Percentiles rank a stretch among this genome's conserved stretches.
These are phyloP conservation scores for Cucurbitaria berberidis DNA, from an alignment of 2,329 filamentous ascomycete genomes.

Conservation along the genomic window DNA sequence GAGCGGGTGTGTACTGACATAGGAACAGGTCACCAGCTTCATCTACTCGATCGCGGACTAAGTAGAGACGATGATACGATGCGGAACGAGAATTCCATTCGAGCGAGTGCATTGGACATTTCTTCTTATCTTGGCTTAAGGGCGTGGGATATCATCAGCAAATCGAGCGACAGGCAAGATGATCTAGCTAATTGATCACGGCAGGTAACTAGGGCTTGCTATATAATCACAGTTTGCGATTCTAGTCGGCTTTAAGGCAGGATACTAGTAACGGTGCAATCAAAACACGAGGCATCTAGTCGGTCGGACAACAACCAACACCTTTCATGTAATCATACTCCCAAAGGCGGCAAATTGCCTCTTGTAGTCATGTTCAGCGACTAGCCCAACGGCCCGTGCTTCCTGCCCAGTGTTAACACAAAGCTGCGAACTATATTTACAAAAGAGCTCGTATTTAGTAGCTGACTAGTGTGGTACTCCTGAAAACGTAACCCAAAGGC, in stretches of 20 bases:
- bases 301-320: too few relatives aligned
- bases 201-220: not conserved
- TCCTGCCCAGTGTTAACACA: too few relatives aligned
- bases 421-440: too few relatives aligned
- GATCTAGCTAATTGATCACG: not conserved
- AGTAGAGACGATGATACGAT: not conserved
- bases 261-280: too few relatives aligned
- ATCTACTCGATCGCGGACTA: constrained; percentile 1
- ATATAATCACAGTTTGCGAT: not conserved
- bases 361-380: too few relatives aligned
- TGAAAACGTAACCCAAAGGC: too few relatives aligned
- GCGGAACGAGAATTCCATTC: not conserved
- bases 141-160: not conserved
- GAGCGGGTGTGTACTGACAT: not conserved
- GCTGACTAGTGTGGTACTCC: too few relatives aligned
- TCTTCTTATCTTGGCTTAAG: not conserved
- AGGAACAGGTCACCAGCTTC: not conserved
- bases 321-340: too few relatives aligned
- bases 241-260: not conserved
- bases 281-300: too few relatives aligned
- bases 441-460: too few relatives aligned
- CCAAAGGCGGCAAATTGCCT: too few relatives aligned
- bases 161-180: not conserved
- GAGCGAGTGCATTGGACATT: not conserved
- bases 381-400: too few relatives aligned